These are phyloP conservation scores for Cutaneotrichosporon spelunceum DNA, from an alignment of 1,284 basidiomycete genomes.

Conservation along the genomic window DNA sequence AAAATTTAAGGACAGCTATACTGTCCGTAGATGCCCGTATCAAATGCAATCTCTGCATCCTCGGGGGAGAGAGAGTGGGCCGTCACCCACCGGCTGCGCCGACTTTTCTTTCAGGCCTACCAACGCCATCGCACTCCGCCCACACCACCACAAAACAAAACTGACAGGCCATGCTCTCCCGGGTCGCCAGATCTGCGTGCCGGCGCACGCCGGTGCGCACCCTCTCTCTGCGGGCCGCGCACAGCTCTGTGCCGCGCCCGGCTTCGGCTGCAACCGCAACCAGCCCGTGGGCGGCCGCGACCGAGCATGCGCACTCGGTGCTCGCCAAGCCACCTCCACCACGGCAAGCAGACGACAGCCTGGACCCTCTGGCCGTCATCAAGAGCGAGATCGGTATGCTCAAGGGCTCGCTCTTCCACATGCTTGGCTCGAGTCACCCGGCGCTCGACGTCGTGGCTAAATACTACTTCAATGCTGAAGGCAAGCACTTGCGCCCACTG, in stretches of 20 bases:
- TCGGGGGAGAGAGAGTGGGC: not conserved
- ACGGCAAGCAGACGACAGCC: slow-evolving; percentile 11
- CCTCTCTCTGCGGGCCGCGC: slow-evolving; percentile 6
- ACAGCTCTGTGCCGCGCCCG: slow-evolving; percentile 19
- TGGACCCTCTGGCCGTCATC: slow-evolving; percentile 53
- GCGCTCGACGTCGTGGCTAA: slow-evolving; percentile 82
- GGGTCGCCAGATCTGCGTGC: slow-evolving; percentile 10
- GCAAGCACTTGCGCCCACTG: slow-evolving; percentile 84
- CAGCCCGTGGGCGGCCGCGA: slow-evolving; percentile 44
- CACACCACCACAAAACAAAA: not conserved
- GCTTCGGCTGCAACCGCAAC: slow-evolving; percentile 14
- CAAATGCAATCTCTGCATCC: not conserved
- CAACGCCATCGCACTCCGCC: not conserved
- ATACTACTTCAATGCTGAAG: slow-evolving; percentile 82
- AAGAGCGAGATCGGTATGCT: slow-evolving; percentile 71
- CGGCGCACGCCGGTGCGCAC: not conserved
- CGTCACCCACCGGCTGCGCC: not conserved
- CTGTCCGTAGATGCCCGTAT: slow-evolving; percentile 4
- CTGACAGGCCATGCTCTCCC: slow-evolving; percentile 8
- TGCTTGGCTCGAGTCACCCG: slow-evolving; percentile 86
- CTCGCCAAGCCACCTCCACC: slow-evolving; percentile 31
- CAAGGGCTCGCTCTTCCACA: slow-evolving; percentile 68
- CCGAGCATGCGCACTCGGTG: slow-evolving; percentile 44
- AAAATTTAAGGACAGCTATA: not conserved
- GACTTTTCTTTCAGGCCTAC: slow-evolving; percentile 4